Percentiles rank a stretch among this genome's conserved stretches.
Evolutionary conservation across 2,329 filamentous ascomycete species (phyloP).

Genomic region (Colletotrichum eremochloae): DNA sequence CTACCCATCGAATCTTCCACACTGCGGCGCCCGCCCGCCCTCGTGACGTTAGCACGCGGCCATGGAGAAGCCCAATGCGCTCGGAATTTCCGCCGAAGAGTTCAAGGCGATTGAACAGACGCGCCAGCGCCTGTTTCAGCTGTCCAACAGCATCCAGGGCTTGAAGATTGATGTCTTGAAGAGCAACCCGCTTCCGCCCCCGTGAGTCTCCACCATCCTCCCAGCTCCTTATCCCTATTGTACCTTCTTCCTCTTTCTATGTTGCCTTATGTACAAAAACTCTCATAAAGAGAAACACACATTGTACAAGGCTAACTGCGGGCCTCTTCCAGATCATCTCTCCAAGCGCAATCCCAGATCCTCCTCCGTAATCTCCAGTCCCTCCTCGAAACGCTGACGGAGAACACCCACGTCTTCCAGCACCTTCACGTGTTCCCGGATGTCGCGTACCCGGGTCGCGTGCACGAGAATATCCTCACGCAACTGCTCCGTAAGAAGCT

Average conservation of each 20-base stretch:
- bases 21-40: neutral
- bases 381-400: slow-evolving; percentile 74
- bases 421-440: slow-evolving; percentile 81
- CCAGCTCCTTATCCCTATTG: neutral
- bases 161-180: slow-evolving; percentile 72
- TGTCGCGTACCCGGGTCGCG: slow-evolving; percentile 79
- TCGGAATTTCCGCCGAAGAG: slow-evolving; percentile 70
- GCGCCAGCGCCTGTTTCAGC: slow-evolving; percentile 75
- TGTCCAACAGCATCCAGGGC: slow-evolving; percentile 76
- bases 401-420: slow-evolving; percentile 76
- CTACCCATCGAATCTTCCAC: neutral
- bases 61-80: slow-evolving; percentile 43
- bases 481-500: slow-evolving; percentile 86
- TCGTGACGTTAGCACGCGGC: neutral
- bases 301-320: neutral
- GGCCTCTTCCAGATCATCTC: slow-evolving; percentile 67
- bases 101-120: slow-evolving; percentile 79
- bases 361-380: slow-evolving; percentile 78
- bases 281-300: neutral
- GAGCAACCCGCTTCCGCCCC: slow-evolving; percentile 75
- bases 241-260: neutral
- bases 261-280: neutral
- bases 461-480: slow-evolving; percentile 74
- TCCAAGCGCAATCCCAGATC: slow-evolving; percentile 79
- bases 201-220: slow-evolving; percentile 60